These are phyloP conservation scores for Lyophyllum atratum DNA, from an alignment of 768 basidiomycete species.

Conservation along the genomic window DNA sequence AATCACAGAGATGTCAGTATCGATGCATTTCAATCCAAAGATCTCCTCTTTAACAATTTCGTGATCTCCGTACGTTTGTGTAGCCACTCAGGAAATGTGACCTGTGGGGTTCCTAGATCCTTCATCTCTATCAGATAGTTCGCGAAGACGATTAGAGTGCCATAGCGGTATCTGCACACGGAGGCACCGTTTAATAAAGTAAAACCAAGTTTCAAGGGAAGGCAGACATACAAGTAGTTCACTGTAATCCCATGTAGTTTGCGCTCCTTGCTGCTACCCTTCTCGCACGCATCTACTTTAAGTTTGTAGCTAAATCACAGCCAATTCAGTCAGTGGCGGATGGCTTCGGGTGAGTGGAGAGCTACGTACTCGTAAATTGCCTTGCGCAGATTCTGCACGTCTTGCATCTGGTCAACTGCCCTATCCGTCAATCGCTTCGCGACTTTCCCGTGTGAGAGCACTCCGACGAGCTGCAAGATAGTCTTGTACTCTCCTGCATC, in stretches of 20 bases:
- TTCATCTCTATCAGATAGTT: slow-evolving; percentile 87
- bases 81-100: slow-evolving; percentile 82
- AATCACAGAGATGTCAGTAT: not conserved
- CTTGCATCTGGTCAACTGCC: slow-evolving; percentile 91
- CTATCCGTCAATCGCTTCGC: slow-evolving; percentile 90
- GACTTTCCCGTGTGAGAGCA: slow-evolving; percentile 87
- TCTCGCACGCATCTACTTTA: slow-evolving; percentile 81
- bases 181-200: not conserved
- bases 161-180: slow-evolving; percentile 76
- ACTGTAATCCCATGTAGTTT: slow-evolving; percentile 76
- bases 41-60: slow-evolving; percentile 64
- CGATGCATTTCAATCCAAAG: slow-evolving; percentile 48
- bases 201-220: not conserved
- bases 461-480: slow-evolving; percentile 90
- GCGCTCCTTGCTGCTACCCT: slow-evolving; percentile 73
- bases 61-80: slow-evolving; percentile 84
- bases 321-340: not conserved
- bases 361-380: slow-evolving; percentile 92
- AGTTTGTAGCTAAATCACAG: slow-evolving; percentile 74
- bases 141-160: slow-evolving; percentile 89
- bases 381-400: slow-evolving; percentile 95
- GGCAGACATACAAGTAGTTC: slow-evolving; percentile 75
- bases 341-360: not conserved
- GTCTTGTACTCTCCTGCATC: slow-evolving; percentile 93
- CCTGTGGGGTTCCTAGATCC: slow-evolving; percentile 32